Conservation (phyloP, 768 basidiomycete species). For the Tephrocybe sp. region DNA sequence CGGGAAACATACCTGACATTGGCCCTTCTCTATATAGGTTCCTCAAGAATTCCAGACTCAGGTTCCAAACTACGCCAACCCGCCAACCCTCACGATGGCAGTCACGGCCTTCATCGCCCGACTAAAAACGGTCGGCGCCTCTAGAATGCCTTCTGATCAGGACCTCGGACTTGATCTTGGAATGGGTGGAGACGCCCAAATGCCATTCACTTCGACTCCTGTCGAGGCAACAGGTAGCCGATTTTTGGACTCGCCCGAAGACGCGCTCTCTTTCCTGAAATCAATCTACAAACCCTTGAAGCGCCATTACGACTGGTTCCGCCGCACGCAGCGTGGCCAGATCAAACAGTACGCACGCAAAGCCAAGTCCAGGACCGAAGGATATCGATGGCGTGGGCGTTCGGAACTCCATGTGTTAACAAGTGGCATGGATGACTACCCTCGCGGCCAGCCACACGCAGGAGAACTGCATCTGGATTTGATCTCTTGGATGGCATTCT, state of each 20-base stretch:
- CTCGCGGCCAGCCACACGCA: constrained; percentile 81
- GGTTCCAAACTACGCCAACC: constrained; percentile 92
- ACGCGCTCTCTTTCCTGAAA: constrained; percentile 66
- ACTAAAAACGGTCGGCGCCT: constrained; percentile 38
- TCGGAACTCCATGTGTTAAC: constrained; percentile 86
- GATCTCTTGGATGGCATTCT: constrained; percentile 96
- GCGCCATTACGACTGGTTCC: constrained; percentile 96
- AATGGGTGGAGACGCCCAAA: constrained; percentile 46
- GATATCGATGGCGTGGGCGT: constrained; percentile 92
- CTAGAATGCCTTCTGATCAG: constrained; percentile 46
- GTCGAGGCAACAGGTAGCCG: constrained; percentile 30
- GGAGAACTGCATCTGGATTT: constrained; percentile 94
- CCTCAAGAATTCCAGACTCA: constrained; percentile 90
- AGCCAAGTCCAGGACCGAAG: constrained; percentile 85
- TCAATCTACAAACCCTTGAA: constrained; percentile 83
- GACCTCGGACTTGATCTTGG: constrained; percentile 67
- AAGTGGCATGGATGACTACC: constrained; percentile 96
- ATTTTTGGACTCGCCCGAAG: constrained; percentile 55
- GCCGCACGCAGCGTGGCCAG: constrained; percentile 89
- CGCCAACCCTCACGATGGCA: constrained; percentile 92
- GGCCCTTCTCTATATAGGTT: constrained; percentile 46
- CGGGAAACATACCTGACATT: background rate
- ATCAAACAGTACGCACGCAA: constrained; percentile 86
- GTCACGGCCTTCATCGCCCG: constrained; percentile 87
- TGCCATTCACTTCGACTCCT: constrained; percentile 36